Percentiles rank a stretch among this genome's conserved stretches.
Evolutionary conservation across 164 flowering plant genomes (phyloP).

Genomic region (Magnolia kwangsiensis): DNA sequence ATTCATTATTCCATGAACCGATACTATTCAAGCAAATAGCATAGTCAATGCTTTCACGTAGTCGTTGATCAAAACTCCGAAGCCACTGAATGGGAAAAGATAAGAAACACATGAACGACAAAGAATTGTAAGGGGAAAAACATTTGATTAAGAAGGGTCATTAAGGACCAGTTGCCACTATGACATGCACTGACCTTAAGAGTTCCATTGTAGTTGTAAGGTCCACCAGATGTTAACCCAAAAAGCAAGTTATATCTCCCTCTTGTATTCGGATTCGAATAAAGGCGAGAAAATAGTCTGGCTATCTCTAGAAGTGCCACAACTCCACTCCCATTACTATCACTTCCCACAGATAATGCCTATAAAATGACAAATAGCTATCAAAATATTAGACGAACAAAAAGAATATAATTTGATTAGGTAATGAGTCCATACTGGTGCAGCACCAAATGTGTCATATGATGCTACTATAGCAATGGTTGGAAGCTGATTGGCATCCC

Average conservation of each 20-base stretch:
- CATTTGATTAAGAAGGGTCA: slow-evolving; percentile 3
- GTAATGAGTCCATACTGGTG: slow-evolving; percentile 53
- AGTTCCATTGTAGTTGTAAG: slow-evolving; percentile 97
- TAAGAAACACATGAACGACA: slow-evolving; percentile 5
- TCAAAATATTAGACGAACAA: slow-evolving; percentile 3
- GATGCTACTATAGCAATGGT: slow-evolving; percentile 97
- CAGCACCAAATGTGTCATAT: slow-evolving; percentile 98
- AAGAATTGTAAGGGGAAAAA: slow-evolving; percentile 4
- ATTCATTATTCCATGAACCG: slow-evolving; percentile 64
- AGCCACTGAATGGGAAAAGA: slow-evolving; percentile 66
- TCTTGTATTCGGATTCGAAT: slow-evolving; percentile 91
- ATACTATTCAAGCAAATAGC: slow-evolving; percentile 96
- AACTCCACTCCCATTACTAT: slow-evolving; percentile 97
- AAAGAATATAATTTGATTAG: not conserved
- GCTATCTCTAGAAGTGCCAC: slow-evolving; percentile 94
- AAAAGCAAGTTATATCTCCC: slow-evolving; percentile 92
- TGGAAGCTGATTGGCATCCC: slow-evolving; percentile 91
- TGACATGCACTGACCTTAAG: slow-evolving; percentile 50
- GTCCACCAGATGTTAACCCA: slow-evolving; percentile 95
- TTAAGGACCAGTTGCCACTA: not conserved
- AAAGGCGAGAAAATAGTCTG: slow-evolving; percentile 80
- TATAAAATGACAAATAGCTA: slow-evolving; percentile 21
- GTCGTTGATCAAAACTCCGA: slow-evolving; percentile 81
- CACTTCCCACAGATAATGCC: slow-evolving; percentile 95
- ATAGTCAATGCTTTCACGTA: slow-evolving; percentile 94